Percentiles rank a stretch among this genome's conserved stretches.
Evolutionary conservation across 2,329 filamentous ascomycete genomes (phyloP).

Genomic region (Pseudogymnoascus verrucosus): DNA sequence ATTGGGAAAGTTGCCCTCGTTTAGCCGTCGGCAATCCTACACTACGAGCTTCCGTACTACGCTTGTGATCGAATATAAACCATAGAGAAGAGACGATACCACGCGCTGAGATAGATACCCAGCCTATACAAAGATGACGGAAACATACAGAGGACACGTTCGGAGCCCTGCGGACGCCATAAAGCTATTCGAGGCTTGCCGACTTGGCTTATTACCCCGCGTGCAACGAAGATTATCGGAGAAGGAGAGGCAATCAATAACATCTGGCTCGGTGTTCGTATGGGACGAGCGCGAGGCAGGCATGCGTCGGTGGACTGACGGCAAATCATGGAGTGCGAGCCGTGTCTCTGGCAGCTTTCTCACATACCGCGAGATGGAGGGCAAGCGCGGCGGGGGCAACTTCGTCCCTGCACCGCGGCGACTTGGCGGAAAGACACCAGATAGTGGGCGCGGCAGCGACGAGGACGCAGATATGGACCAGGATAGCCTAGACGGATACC

Average conservation of each 20-base stretch:
- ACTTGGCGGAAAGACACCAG: constrained; percentile 67
- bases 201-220: constrained; percentile 74
- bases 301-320: constrained; percentile 97
- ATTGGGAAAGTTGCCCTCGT: not conserved
- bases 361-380: constrained; percentile 98
- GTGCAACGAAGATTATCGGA: constrained; percentile 91
- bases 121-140: constrained; percentile 32
- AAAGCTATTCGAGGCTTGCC: constrained; percentile 93
- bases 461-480: constrained; percentile 65
- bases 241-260: constrained; percentile 93
- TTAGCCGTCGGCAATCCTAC: not conserved
- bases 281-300: constrained; percentile 98
- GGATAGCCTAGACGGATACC: constrained; percentile 78
- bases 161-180: constrained; percentile 95
- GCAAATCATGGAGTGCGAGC: constrained; percentile 98
- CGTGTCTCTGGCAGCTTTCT: constrained; percentile 95
- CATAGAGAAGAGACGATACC: not conserved
- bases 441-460: constrained; percentile 72
- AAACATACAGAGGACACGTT: constrained; percentile 93
- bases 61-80: not conserved
- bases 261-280: constrained; percentile 96
- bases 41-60: not conserved
- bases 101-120: not conserved
- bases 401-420: constrained; percentile 53
- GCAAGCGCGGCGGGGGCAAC: constrained; percentile 75